Percentiles rank a stretch among this genome's conserved stretches.
These are phyloP conservation scores for Scolecobasidium constrictum DNA, from an alignment of 2,329 filamentous ascomycete species.

Conservation along the genomic window DNA sequence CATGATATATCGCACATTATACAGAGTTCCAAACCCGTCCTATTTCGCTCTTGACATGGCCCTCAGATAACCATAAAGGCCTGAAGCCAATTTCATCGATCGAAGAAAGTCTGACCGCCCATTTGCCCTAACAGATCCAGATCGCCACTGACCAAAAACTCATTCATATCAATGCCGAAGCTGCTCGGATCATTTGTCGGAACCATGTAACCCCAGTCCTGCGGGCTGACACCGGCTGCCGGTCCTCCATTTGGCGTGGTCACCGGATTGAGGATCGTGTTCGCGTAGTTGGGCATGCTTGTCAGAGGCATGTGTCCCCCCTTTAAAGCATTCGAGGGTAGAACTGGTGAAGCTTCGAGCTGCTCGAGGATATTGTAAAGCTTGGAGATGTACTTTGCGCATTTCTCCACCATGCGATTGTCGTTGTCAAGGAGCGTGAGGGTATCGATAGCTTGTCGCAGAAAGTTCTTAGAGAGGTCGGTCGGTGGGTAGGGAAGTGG, in stretches of 20 bases:
- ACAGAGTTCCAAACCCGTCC: too few species aligned
- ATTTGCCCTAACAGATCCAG: background rate
- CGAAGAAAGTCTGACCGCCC: background rate
- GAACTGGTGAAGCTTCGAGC: background rate
- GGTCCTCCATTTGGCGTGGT: background rate
- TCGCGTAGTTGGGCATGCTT: background rate
- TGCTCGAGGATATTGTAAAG: background rate
- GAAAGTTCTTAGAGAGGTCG: background rate
- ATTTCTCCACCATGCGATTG: background rate
- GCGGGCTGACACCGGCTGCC: background rate
- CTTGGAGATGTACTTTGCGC: background rate
- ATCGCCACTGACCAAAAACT: background rate
- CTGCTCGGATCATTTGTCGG: background rate
- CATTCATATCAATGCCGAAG: background rate
- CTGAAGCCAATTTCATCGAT: too few species aligned
- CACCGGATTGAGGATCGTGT: background rate
- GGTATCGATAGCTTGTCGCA: background rate
- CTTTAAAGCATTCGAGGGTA: background rate
- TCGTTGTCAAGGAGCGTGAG: background rate
- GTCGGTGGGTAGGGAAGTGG: background rate
- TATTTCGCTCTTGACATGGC: too few species aligned
- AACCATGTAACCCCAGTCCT: background rate
- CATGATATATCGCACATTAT: too few species aligned
- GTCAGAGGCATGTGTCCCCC: background rate
- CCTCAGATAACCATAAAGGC: too few species aligned